Evolutionary conservation across 2,329 filamentous ascomycete species (phyloP), one percentile per base, ranked within the genome.

Genomic region (Diaporthe vexans): DNA sequence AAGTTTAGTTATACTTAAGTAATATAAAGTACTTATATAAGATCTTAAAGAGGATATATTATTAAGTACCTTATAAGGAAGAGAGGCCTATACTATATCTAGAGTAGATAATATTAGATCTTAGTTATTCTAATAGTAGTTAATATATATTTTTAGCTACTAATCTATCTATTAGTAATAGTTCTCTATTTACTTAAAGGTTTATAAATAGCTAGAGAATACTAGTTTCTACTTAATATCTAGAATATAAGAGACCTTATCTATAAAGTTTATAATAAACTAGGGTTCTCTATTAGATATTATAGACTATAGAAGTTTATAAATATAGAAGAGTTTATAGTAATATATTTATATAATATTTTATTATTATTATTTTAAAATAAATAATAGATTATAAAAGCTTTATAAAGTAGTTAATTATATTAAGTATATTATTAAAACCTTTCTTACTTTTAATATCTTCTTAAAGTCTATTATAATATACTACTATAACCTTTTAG

Each of bases 291-390:
- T 40, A 59, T 59, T 59, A 59, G 13, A 40, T 59, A 40, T 24
- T 59, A 59, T 59, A 40, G 15, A 40, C 8, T 24, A 37, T 13
- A 26, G 1, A 0, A 40, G 10, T 7, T 24, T 59, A 59, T 59
- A 24, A 24, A 24, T 59, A 40, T 59, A 59, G n/a, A 40, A 43
- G 6, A 26, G 19, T 26, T 13, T 21, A 29, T 57, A 19, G 29
- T 57, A 57, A 21, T 57, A 33, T 57, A 57, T 33, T 21, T 33
- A 57, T 57, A 57, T 57, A 57, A 57, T 57, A 56, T 56, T 2
- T 19, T 56, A 17, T 7, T 17, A 56, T 5, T 15, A 8, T 9
- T 10, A n/a, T 17, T 17, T 29, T 37, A 37, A 5, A 37, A 8
- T 37, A 56, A 11, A 24, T 26, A 54, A 29, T 5, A 5, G 29